Evolutionary conservation across 345 rosid genomes (phyloP).

Genomic region (Gossypium raimondii): DNA sequence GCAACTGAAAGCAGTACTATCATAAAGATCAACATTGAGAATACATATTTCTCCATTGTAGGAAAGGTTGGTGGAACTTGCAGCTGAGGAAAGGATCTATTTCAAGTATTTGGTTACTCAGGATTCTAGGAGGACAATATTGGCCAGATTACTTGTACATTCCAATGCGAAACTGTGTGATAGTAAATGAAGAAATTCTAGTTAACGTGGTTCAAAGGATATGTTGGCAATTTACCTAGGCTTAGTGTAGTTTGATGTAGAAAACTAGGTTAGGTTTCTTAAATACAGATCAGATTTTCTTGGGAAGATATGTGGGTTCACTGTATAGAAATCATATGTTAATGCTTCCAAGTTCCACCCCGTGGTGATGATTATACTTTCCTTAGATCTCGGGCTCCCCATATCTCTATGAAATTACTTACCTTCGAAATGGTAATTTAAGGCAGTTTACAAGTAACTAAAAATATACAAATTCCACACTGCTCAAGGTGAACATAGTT

Average conservation of each 20-base stretch:
- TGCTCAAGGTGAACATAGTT: too few relatives aligned
- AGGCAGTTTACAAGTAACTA: background rate
- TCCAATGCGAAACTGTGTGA: background rate
- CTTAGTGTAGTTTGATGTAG: background rate
- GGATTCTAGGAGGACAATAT: background rate
- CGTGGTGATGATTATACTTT: background rate
- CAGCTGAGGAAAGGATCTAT: background rate
- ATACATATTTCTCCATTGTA: background rate
- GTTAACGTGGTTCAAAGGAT: background rate
- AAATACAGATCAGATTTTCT: background rate
- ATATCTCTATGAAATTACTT: background rate
- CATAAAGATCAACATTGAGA: conserved; percentile 1
- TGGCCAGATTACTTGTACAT: background rate
- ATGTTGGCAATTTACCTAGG: background rate
- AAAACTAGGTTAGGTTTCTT: background rate
- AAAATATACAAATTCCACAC: too few relatives aligned
- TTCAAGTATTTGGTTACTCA: background rate
- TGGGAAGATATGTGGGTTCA: background rate
- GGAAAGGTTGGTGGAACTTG: background rate
- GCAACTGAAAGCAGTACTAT: background rate
- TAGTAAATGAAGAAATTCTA: background rate
- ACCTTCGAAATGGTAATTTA: background rate
- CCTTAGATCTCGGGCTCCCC: background rate
- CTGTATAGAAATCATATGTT: background rate
- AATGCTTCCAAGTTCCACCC: background rate